phyloP scores from a whole-genome alignment of 129 eudicot species.

The Pittosporum tobira region DNA sequence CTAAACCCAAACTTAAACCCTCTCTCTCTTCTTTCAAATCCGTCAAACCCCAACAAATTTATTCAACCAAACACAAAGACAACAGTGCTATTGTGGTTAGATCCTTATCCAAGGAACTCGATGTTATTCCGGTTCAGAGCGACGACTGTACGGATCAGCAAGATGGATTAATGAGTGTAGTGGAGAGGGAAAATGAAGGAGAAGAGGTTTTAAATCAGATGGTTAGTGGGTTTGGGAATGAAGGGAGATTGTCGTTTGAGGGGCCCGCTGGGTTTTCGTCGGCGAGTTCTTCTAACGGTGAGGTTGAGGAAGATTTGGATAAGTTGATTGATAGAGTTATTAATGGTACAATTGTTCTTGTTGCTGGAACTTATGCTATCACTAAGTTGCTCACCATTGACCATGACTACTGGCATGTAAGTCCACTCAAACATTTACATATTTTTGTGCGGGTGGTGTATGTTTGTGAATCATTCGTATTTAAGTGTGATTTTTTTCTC shows the following conservation, averaged over 20 bases:
- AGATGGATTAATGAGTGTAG: conserved; percentile 32
- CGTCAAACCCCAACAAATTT: conserved; percentile 18
- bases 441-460: not conserved
- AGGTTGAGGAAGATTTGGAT: conserved; percentile 27
- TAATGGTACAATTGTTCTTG: conserved; percentile 81
- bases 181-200: conserved; percentile 35
- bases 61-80: conserved; percentile 16
- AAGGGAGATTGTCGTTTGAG: conserved; percentile 68
- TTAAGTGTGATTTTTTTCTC: not conserved
- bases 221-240: conserved; percentile 61
- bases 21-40: conserved; percentile 5
- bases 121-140: conserved; percentile 31
- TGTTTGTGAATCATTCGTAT: not conserved
- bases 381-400: conserved; percentile 94
- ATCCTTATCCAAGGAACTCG: conserved; percentile 31
- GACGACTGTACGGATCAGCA: conserved; percentile 38
- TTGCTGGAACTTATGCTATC: conserved; percentile 79
- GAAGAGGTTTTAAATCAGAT: conserved; percentile 32
- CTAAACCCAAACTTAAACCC: conserved; percentile 33
- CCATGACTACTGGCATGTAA: conserved; percentile 97
- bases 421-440: conserved; percentile 13
- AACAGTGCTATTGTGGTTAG: conserved; percentile 9
- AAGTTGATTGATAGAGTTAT: conserved; percentile 70
- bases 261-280: conserved; percentile 45
- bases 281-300: conserved; percentile 30